Base-by-base conservation (phyloP, 768 basidiomycete species). In the Pleurotus djamor region DNA sequence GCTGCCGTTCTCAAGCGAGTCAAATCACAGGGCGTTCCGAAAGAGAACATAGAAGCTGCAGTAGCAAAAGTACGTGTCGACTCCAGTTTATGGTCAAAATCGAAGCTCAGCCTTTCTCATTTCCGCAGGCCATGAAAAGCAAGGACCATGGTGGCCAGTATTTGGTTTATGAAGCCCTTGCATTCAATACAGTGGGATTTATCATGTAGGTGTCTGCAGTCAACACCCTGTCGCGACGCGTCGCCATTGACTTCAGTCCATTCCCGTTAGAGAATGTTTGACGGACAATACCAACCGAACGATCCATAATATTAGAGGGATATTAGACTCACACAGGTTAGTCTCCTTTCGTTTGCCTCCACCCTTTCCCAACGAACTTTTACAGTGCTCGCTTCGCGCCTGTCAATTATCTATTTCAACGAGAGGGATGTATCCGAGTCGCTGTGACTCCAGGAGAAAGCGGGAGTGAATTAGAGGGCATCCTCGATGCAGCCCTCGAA, bases 261-360 rank as follows among this genome's bases (percentile, higher is more conserved):
- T 28, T 28, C 21, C 21, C 21, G 21, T 28, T 59, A 85, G 84
- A 68, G 84, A 85, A 63, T 86, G 83, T 64, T 69, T 83, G 44
- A 83, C 86, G n/a, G 81, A 88, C 66, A 89, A 89, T 64, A 70
- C 76, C 48, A 87, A 83, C 62, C 81, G 88, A 35, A 88, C 88
- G 17, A 74, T 83, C 51, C 79, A 83, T 62, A 80, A 75, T 43
- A 70, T 88, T 51, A 81, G 82, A 50, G 82, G 84, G 51, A 73
- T 83, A 12, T 67, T 89, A 45, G 74, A 71, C 34, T 65, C 67
- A 13, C 75, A 84, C 59, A 74, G 77, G 87, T 87, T 59, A 48
- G 78, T 3, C 21, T 28, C 62, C 34, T n/a, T 61, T 8, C 36
- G 43, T 50, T 59, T 33, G 35, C 17, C 34, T 28, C 37, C 33